Conservation (phyloP, 352 stramenopile species). For the Phytophthora melonis region DNA sequence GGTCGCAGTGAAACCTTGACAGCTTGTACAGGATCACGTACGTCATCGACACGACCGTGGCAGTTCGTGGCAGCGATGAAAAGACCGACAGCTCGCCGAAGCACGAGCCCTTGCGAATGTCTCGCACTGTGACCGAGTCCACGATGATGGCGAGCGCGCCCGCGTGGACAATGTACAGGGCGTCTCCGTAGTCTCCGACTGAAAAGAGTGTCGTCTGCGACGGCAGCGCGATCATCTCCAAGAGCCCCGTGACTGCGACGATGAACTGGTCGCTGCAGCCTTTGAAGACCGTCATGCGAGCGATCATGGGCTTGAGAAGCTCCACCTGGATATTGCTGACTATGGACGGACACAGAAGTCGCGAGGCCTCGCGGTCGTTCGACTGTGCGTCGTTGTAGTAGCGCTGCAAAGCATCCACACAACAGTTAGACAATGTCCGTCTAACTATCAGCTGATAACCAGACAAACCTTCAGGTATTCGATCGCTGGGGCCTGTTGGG, state of each 20-base stretch:
- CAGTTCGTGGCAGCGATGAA: slow-evolving; percentile 7
- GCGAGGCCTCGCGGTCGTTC: slow-evolving; percentile 71
- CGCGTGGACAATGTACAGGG: slow-evolving; percentile 75
- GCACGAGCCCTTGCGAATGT: slow-evolving; percentile 67
- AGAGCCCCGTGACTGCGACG: slow-evolving; percentile 59
- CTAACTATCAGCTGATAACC: neutral
- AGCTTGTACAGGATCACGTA: slow-evolving; percentile 7
- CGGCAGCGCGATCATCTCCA: slow-evolving; percentile 60
- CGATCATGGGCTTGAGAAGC: slow-evolving; percentile 58
- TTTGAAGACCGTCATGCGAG: slow-evolving; percentile 56
- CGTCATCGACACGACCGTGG: neutral
- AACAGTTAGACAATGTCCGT: neutral
- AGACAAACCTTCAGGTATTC: slow-evolving; percentile 7
- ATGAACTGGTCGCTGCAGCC: slow-evolving; percentile 62
- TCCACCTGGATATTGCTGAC: slow-evolving; percentile 76
- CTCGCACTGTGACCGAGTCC: slow-evolving; percentile 56
- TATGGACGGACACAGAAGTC: slow-evolving; percentile 70
- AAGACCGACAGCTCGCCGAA: slow-evolving; percentile 78
- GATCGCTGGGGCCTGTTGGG: neutral
- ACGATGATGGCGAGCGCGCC: slow-evolving; percentile 68
- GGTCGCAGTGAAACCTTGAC: slow-evolving; percentile 1
- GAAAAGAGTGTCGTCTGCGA: slow-evolving; percentile 62
- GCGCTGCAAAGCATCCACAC: neutral
- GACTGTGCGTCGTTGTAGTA: slow-evolving; percentile 62
- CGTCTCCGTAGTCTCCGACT: slow-evolving; percentile 58